Evolutionary conservation across 2,329 filamentous ascomycete species (phyloP).

Genomic region (Rutstroemia sp.): DNA sequence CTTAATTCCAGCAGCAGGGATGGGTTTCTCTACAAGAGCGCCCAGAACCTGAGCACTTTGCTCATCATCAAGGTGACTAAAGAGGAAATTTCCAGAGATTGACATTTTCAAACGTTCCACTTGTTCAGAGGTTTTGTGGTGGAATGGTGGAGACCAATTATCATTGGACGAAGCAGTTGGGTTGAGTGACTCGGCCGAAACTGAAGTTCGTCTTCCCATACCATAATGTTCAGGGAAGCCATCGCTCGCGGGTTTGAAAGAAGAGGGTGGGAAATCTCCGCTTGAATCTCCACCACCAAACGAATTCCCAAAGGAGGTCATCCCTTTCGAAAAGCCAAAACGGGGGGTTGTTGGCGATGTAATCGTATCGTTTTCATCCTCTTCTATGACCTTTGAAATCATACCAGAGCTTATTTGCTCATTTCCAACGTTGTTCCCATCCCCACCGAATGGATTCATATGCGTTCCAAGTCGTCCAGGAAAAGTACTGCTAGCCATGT

Average conservation of each 20-base stretch:
- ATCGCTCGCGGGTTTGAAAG: conserved; percentile 39
- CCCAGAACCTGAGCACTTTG: conserved; percentile 81
- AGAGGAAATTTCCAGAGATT: conserved; percentile 86
- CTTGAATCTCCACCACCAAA: conserved; percentile 43
- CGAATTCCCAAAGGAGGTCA: conserved; percentile 27
- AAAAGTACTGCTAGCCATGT: conserved; percentile 70
- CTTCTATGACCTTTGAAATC: conserved; percentile 38
- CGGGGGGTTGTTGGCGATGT: conserved; percentile 64
- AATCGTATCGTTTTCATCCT: conserved; percentile 68
- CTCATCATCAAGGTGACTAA: conserved; percentile 90
- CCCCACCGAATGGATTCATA: conserved; percentile 65
- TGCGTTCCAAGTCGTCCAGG: conserved; percentile 63
- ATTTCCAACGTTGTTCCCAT: conserved; percentile 25
- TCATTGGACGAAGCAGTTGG: conserved; percentile 76
- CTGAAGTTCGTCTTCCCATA: conserved; percentile 85
- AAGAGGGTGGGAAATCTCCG: conserved; percentile 38
- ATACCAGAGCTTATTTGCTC: conserved; percentile 44
- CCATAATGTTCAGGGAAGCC: conserved; percentile 90
- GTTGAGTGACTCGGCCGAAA: conserved; percentile 93
- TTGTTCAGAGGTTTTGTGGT: conserved; percentile 78
- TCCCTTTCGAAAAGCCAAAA: conserved; percentile 40
- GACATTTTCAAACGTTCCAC: conserved; percentile 69
- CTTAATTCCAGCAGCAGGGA: conserved; percentile 81
- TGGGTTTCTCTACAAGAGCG: conserved; percentile 88
- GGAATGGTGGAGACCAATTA: conserved; percentile 83